These are phyloP conservation scores for Capsicum chinense DNA, from an alignment of 257 asterid genomes.

Conservation along the genomic window DNA sequence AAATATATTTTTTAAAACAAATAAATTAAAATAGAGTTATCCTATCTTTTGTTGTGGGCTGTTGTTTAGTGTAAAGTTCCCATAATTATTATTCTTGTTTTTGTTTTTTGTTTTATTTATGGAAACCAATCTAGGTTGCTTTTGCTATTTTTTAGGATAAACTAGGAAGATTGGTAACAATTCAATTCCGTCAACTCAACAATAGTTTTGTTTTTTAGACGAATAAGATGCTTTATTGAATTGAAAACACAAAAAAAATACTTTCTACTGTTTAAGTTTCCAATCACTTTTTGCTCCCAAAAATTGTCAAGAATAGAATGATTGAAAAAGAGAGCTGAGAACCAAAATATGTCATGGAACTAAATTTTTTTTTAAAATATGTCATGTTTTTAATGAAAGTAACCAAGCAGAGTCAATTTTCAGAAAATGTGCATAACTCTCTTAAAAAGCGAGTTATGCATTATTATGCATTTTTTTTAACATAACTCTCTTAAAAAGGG, in stretches of 20 bases:
- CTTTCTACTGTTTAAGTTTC: neutral
- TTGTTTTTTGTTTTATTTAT: neutral
- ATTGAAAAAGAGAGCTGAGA: neutral
- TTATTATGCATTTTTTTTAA: too few relatives aligned
- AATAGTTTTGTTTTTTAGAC: neutral
- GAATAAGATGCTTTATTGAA: neutral
- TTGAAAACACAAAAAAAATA: neutral
- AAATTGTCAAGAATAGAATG: neutral
- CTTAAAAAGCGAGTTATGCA: too few relatives aligned
- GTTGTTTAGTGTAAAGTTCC: neutral
- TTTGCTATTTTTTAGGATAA: neutral
- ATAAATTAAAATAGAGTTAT: neutral
- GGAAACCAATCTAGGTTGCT: neutral
- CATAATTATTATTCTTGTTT: neutral
- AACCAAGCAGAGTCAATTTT: too few relatives aligned
- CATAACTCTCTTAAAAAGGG: too few relatives aligned
- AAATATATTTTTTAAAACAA: too few relatives aligned
- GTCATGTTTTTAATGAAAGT: too few relatives aligned
- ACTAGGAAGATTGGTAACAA: neutral
- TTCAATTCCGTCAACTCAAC: neutral
- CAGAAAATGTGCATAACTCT: too few relatives aligned
- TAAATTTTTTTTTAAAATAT: too few relatives aligned
- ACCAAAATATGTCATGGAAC: too few relatives aligned
- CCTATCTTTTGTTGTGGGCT: neutral
- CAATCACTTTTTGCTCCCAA: neutral